Conservation (phyloP, 2,329 filamentous ascomycete species). For the Aspergillus fischeri region DNA sequence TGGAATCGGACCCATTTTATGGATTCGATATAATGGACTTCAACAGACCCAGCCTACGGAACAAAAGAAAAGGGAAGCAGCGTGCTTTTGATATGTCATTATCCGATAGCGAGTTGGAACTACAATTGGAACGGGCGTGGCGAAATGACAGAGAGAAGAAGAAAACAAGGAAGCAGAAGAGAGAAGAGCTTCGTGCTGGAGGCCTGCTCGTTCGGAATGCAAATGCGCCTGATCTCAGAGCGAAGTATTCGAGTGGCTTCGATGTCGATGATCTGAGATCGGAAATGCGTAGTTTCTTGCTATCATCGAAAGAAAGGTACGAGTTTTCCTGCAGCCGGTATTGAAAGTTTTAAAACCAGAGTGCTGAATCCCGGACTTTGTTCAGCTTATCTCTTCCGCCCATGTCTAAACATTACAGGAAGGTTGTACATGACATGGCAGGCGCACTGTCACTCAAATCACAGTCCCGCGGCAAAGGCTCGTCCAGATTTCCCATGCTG, state of each 20-base stretch:
- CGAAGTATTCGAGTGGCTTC: slow-evolving; percentile 72
- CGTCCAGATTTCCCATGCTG: slow-evolving; percentile 69
- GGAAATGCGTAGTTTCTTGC: slow-evolving; percentile 69
- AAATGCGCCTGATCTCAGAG: slow-evolving; percentile 56
- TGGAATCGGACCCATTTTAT: slow-evolving; percentile 59
- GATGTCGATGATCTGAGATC: slow-evolving; percentile 64
- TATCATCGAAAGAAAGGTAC: slow-evolving; percentile 60
- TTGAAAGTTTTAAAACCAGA: not conserved
- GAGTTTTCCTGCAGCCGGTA: slow-evolving; percentile 20
- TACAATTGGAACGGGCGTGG: slow-evolving; percentile 57
- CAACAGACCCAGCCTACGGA: slow-evolving; percentile 63
- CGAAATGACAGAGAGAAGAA: slow-evolving; percentile 68
- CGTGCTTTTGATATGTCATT: slow-evolving; percentile 52
- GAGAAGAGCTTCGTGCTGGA: slow-evolving; percentile 63
- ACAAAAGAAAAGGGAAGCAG: slow-evolving; percentile 61
- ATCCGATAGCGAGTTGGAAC: slow-evolving; percentile 65
- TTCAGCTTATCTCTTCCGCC: slow-evolving; percentile 70
- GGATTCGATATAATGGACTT: slow-evolving; percentile 85
- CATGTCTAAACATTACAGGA: slow-evolving; percentile 75
- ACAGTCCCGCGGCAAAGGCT: slow-evolving; percentile 72
- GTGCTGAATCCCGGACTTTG: slow-evolving; percentile 7
- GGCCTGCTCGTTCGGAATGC: slow-evolving; percentile 60
- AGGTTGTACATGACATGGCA: slow-evolving; percentile 74
- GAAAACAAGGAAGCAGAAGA: slow-evolving; percentile 63
- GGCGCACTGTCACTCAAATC: slow-evolving; percentile 73